Evolutionary conservation across 2,329 filamentous ascomycete genomes (phyloP), one percentile per base, ranked within the genome.

Genomic region (Scorias spongiosa): DNA sequence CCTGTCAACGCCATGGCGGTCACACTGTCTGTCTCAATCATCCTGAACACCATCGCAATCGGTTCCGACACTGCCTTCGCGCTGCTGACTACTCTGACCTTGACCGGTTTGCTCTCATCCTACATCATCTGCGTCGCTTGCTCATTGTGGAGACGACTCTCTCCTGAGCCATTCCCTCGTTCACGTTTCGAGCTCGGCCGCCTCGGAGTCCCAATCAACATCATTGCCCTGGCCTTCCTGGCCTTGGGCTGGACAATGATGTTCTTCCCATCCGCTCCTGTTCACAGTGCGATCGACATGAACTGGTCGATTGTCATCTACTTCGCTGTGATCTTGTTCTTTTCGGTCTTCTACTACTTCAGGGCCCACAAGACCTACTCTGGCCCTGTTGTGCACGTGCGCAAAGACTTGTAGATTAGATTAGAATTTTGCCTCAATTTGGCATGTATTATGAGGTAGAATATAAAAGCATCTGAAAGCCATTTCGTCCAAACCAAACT

Each of bases 21-120:
- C 26, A 48, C 49, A 9, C 46, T 57, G 11, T 44, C 42, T 37
- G 49, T 53, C 45, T 42, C 46, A 9, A 20, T 47, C 34, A 37
- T 46, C 10, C 44, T 57, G 8, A 40, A 40, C 18, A 46, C 51
- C 36, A 48, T 54, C 43, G 46, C 46, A 39, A 48, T 51, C 34
- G 51, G 48, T 14, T 46, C 43, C 9, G 34, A 46, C 14, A 42
- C 49, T 30, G 51, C 51, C 37, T 48, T 54, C 38, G 45, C 47
- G 41, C 48, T 46, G 44, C 40, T 51, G 29, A 48, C 45, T 14
- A 49, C 50, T 11, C 47, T 54, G 12, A 46, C 42, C 10, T 30
- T 47, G 14, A 44, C 44, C 37, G 49, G 42, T 8, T 43, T 53
- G 10, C 18, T 53, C 28, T 41, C 45, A 12, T 49, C 52, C 5